These are phyloP conservation scores for Aspergillus conjunctus DNA, from an alignment of 495 filamentous ascomycete species.

Conservation along the genomic window DNA sequence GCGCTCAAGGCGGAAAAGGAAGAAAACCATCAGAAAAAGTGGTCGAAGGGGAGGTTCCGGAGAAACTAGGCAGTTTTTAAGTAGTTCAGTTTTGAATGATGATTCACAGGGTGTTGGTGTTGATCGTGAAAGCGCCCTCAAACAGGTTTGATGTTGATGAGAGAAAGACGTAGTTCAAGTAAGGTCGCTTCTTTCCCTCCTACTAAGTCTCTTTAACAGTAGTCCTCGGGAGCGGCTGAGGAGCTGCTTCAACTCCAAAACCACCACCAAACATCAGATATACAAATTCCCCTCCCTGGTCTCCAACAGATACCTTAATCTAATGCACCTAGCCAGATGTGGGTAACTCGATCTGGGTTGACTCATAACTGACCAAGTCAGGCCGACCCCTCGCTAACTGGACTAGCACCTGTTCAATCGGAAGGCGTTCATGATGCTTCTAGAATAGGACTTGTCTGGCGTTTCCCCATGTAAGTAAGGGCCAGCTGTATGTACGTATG, in stretches of 20 bases:
- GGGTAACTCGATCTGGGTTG: too few species aligned
- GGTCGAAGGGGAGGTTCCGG: not conserved
- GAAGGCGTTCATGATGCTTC: conserved; percentile 13
- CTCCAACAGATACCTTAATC: not conserved
- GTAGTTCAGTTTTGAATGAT: not conserved
- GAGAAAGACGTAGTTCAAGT: not conserved
- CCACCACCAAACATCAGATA: not conserved
- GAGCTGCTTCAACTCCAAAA: not conserved
- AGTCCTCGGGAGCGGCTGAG: not conserved
- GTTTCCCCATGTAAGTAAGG: conserved; percentile 15
- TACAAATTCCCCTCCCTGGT: not conserved
- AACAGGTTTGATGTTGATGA: not conserved
- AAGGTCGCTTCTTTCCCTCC: not conserved
- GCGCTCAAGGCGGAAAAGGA: conserved; percentile 23
- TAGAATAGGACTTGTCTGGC: conserved; percentile 15
- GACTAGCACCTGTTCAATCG: not conserved
- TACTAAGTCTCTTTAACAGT: not conserved
- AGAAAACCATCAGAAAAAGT: not conserved
- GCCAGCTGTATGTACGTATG: conserved; percentile 4
- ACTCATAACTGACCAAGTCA: not conserved
- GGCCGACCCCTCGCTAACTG: conserved; percentile 4
- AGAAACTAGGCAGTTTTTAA: not conserved
- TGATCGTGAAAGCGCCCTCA: too few species aligned
- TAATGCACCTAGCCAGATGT: not conserved
- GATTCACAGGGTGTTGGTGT: not conserved